A percentile compares a stretch with the other conserved stretches of the same genome.
Conservation (phyloP, 2,329 filamentous ascomycete species). For the Aaosphaeria pasadenensis region DNA sequence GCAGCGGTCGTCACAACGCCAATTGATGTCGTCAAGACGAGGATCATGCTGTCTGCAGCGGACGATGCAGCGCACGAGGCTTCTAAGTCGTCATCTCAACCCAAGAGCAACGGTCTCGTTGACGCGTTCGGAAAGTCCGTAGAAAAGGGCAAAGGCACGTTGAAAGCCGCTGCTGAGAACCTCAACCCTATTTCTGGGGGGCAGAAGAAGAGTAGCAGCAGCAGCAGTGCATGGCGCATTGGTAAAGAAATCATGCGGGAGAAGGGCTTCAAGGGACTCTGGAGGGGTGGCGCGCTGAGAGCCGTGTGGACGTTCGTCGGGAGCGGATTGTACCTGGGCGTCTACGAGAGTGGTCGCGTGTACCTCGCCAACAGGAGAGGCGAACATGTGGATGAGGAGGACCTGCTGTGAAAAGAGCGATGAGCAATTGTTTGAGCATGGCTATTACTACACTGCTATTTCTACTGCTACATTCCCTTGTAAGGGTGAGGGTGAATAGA, state of each 20-base stretch:
- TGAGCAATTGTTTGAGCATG: no score
- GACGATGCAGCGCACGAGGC: constrained; percentile 17
- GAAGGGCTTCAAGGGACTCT: constrained; percentile 70
- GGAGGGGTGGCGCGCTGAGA: constrained; percentile 71
- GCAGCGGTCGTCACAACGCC: constrained; percentile 83
- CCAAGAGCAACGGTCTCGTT: constrained; percentile 15
- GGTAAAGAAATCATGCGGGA: constrained; percentile 63
- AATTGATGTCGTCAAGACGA: constrained; percentile 84
- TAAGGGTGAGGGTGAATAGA: no score
- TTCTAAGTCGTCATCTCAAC: constrained; percentile 11
- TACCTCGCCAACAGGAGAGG: constrained; percentile 46
- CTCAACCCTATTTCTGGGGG: constrained; percentile 20
- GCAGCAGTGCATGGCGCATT: constrained; percentile 53
- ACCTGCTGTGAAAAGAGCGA: constrained; percentile 16
- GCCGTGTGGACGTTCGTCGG: constrained; percentile 79
- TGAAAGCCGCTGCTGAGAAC: constrained; percentile 29
- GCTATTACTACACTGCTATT: no score
- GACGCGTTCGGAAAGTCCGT: constrained; percentile 43
- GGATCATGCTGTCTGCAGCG: constrained; percentile 70
- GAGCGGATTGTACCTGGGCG: constrained; percentile 79
- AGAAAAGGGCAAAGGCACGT: constrained; percentile 23
- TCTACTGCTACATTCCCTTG: no score
- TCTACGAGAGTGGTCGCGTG: constrained; percentile 75
- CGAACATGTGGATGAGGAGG: constrained; percentile 35
- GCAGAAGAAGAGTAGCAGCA: constrained; percentile 14